Evolutionary conservation across 2,329 filamentous ascomycete genomes (phyloP).

Genomic region (Paracamarosporium sp.): DNA sequence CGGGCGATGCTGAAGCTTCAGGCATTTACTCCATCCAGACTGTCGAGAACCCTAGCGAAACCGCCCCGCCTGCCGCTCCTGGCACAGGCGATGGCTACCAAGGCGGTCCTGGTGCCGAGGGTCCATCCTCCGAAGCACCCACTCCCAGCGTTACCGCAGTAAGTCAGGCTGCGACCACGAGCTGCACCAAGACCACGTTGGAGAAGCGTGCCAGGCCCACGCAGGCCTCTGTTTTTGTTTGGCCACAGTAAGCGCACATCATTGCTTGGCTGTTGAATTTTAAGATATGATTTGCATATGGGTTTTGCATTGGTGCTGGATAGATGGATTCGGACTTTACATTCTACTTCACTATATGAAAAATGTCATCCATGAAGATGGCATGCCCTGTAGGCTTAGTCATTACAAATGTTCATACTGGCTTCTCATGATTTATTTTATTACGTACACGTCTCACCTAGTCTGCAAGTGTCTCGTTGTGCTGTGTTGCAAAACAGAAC

Average conservation of each 20-base stretch:
- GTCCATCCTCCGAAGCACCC: background rate
- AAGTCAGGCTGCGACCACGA: background rate
- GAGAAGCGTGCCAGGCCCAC: constrained; percentile 4
- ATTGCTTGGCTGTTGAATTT: background rate
- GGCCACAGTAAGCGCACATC: background rate
- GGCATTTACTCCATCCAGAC: constrained; percentile 6
- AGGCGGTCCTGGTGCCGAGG: background rate
- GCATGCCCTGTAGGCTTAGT: background rate
- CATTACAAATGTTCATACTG: background rate
- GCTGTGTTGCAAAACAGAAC: background rate
- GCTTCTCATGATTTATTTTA: background rate
- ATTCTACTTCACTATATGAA: background rate
- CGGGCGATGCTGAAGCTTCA: background rate
- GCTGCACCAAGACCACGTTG: constrained; percentile 2
- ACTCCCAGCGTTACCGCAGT: background rate
- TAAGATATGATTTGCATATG: background rate
- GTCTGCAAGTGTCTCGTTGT: background rate
- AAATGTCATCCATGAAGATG: background rate
- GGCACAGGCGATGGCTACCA: background rate
- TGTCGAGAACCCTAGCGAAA: background rate
- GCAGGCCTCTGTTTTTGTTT: constrained; percentile 3
- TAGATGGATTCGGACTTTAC: background rate
- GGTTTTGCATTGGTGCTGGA: background rate
- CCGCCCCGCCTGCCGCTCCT: background rate
- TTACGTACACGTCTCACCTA: background rate